Percentiles rank a stretch among this genome's conserved stretches.
Evolutionary conservation across 1,139 yeast species (phyloP).

Genomic region (Yamadazyma spencermartinsiae): DNA sequence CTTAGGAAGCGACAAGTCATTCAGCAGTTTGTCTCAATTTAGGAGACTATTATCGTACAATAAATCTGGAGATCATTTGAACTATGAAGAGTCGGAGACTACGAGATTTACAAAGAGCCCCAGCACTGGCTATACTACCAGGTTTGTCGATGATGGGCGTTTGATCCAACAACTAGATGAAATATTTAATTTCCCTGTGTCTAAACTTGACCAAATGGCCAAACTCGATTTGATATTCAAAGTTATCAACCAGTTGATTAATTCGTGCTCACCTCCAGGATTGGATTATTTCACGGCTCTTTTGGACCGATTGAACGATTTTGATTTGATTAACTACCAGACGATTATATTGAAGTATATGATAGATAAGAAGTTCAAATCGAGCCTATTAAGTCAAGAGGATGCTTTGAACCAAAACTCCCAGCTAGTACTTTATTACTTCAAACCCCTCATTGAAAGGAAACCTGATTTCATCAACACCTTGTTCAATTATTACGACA

Average conservation of each 20-base stretch:
- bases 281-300: conserved; percentile 8
- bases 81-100: conserved; percentile 25
- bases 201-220: background rate
- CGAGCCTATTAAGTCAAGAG: conserved; percentile 7
- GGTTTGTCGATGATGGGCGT: conserved; percentile 4
- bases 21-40: conserved; percentile 18
- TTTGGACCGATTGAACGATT: conserved; percentile 7
- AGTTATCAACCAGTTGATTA: conserved; percentile 3
- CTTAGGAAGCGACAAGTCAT: conserved; percentile 17
- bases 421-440: conserved; percentile 8
- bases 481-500: conserved; percentile 29
- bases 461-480: conserved; percentile 30
- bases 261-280: conserved; percentile 11
- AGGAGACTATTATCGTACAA: conserved; percentile 24
- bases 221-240: conserved; percentile 5
- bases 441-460: conserved; percentile 12
- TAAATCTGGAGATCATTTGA: conserved; percentile 36
- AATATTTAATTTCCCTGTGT: background rate
- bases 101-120: conserved; percentile 8
- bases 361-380: conserved; percentile 7
- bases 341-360: conserved; percentile 11
- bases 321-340: conserved; percentile 8
- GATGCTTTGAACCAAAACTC: conserved; percentile 2
- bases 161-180: conserved; percentile 3
- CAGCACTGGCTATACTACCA: conserved; percentile 6